These are phyloP conservation scores for Podila horticola DNA, from an alignment of 192 early-diverging fungal genomes.

Conservation along the genomic window DNA sequence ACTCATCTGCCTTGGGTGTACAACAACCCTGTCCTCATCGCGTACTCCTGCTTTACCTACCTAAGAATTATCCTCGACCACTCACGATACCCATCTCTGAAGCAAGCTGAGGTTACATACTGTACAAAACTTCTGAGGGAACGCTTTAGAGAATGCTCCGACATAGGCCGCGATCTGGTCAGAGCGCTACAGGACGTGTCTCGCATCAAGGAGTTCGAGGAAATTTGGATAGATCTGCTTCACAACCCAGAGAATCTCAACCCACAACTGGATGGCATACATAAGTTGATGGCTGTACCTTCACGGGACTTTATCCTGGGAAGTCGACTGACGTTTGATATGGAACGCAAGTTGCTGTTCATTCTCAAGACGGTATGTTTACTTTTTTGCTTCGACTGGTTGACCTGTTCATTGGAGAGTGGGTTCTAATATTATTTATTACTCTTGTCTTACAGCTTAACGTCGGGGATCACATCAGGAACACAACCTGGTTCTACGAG, in stretches of 20 bases:
- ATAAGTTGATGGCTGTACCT: conserved; percentile 64
- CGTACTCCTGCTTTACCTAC: conserved; percentile 38
- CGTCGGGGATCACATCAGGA: conserved; percentile 58
- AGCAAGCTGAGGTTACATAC: conserved; percentile 60
- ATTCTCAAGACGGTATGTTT: conserved; percentile 69
- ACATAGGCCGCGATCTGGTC: conserved; percentile 74
- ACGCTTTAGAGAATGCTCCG: conserved; percentile 66
- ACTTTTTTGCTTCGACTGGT: neutral
- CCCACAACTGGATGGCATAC: conserved; percentile 66
- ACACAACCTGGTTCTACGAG: conserved; percentile 74
- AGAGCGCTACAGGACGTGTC: conserved; percentile 72
- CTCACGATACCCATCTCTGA: conserved; percentile 48
- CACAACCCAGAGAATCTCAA: conserved; percentile 61
- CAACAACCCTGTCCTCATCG: conserved; percentile 20
- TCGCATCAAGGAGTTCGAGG: conserved; percentile 59
- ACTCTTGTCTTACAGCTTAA: conserved; percentile 44
- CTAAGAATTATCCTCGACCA: conserved; percentile 65
- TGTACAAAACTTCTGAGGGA: conserved; percentile 63
- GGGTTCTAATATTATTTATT: neutral
- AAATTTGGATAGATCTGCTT: conserved; percentile 69
- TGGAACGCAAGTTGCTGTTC: conserved; percentile 72
- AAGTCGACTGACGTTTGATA: conserved; percentile 70
- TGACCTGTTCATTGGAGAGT: neutral
- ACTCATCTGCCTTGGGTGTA: conserved; percentile 47
- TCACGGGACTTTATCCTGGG: conserved; percentile 70